Base-by-base conservation (phyloP, 2,329 filamentous ascomycete genomes). In the Epichloe typhina region DNA sequence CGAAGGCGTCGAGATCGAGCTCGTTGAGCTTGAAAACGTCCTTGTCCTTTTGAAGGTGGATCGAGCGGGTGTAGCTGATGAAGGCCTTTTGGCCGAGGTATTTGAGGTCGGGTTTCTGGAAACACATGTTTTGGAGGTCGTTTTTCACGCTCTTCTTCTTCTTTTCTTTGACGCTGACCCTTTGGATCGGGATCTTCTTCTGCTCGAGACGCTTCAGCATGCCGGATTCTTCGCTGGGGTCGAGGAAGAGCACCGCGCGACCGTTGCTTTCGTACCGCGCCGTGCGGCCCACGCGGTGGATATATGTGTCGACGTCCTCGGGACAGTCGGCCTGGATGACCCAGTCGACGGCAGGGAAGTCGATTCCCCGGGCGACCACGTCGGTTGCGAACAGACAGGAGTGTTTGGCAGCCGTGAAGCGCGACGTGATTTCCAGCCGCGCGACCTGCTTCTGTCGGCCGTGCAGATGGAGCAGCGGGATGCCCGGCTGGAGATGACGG, bases 241-340 rank as follows among this genome's bases (percentile, higher is more conserved):
- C 88, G 0, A 98, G 71, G 65, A 98, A 96, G 0, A 98, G 67
- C 0, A 97, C 88, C 1, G 93, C 91, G 39, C 84, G 82, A 7
- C 93, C 93, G 49, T 88, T 81, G 56, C 86, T 84, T 61, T 96
- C 84, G 65, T 94, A 97, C 21, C 91, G 80, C n/a, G 93, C 93
- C 17, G 93, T 97, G 33, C 93, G 81, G 2, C 93, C 93, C 4
- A 96, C 91, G 53, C 93, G 82, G 68, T 98, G 93, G 58, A 98
- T 97, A 62, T 98, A 98, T 0, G 93, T 98, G 61, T 97, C 93
- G 4, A 87, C 86, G 65, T 98, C 91, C 66, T 98, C 93, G 0
- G 93, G 93, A 57, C 88, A 95, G 65, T 98, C 93, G n/a, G 88
- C 77, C 64, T 98, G 93, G n/a, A 98, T 88, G 5, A 98, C 93